Base-by-base conservation (phyloP, 2,329 filamentous ascomycete genomes). In the Bipolaris bicolor region DNA sequence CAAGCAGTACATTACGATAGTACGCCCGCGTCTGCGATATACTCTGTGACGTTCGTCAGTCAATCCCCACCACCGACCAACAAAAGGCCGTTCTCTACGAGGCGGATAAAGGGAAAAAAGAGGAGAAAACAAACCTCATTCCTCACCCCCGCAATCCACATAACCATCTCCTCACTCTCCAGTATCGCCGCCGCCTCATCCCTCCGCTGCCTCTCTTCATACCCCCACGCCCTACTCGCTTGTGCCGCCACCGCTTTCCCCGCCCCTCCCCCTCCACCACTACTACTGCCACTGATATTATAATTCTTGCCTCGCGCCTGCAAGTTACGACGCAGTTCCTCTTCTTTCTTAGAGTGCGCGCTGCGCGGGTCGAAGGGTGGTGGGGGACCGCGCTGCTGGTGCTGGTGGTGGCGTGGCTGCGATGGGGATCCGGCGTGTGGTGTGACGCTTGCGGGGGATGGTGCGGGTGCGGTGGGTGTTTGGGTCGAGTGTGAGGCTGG, bases 141-240 rank as follows among this genome's bases (percentile, higher is more conserved):
- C 47, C 73, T 46, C 24, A 57, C 65, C 7, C 52, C 60, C 31
- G 67, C 61, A 43, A 67, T 69, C 74, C 76, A 77, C 10, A 77
- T 67, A 34, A 78, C 48, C 71, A 77, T 60, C 60, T 79, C 77
- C 9, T 62, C 62, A 45, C 65, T 76, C 40, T 72, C 72, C 1
- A 78, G 55, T 33, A 77, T 71, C 15, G 58, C 48, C 0, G 68
- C 73, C 0, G 76, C 77, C 39, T 72, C 61, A 18, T 71, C 60
- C 1, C 76, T 60, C 9, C 47, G 40, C 55, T 75, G 66, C 4
- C 70, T 64, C 33, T 54, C 39, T 34, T 74, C 71, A 51, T 68
- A 76, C 20, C 57, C 57, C 45, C 76, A 34, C 7, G 15, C 40
- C 18, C 16, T 22, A 7, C 7, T 20, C 1, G 18, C 18, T 22